Base-by-base conservation (phyloP, 2,329 filamentous ascomycete species). In the Diaporthe velutina region DNA sequence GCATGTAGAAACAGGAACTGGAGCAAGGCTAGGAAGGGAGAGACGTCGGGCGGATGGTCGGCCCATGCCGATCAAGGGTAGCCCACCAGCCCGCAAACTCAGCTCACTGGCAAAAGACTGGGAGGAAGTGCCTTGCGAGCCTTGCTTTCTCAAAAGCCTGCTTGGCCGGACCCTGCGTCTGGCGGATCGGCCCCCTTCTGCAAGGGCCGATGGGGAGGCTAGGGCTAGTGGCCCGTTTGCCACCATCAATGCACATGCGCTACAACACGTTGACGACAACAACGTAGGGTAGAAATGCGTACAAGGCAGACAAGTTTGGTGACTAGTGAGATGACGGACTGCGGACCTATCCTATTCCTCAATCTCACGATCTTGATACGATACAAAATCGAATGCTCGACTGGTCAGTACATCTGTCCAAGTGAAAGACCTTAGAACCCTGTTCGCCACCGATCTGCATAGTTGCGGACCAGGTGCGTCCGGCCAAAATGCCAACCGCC, bases 131-230 rank as follows among this genome's bases (percentile, higher is more conserved):
- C 8, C 28, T 22, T 61, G 57, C 6, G 4, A 1, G 4, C 40
- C n/a, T 9, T 4, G 4, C 10, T 52, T 25, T n/a, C 7, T 4
- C 8, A 42, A 28, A 30, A 10, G n/a, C 58, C 40, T 64, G 60
- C 19, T 48, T 33, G 30, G 30, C n/a, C n/a, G 33, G 70, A 50
- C 57, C 42, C 55, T 64, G 60, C 60, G 42, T 64, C n/a, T 13
- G 42, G 48, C 64, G 58, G 71, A 73, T 58, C 61, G 60, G 64
- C 13, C 58, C 58, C 40, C 57, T 68, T 68, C 70, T 64, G 70
- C 70, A 72, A 64, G 70, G 70, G 70, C n/a, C 55, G 58, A 40
- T 45, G 22, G 38, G 28, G 15, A 68, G 40, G 54, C 55, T 54
- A 71, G 40, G n/a, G 2, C 28, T 28, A 15, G 35, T n/a, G n/a